Percentiles rank a stretch among this genome's conserved stretches.
These are phyloP conservation scores for Porodaedalea pini DNA, from an alignment of 1,284 basidiomycete genomes.

Conservation along the genomic window DNA sequence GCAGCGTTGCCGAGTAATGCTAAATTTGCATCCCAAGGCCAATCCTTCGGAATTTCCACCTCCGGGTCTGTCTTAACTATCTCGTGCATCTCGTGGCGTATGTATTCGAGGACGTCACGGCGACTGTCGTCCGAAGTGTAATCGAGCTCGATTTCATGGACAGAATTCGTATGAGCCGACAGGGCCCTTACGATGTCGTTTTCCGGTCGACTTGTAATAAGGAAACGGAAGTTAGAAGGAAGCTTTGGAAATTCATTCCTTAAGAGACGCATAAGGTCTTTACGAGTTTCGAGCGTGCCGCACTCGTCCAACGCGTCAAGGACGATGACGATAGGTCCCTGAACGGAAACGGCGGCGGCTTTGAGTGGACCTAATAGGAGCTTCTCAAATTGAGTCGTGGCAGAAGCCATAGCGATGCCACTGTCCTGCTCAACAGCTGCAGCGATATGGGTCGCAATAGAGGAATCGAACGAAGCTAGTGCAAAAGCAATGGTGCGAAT, in stretches of 20 bases:
- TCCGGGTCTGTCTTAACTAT: not conserved
- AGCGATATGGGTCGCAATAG: not conserved
- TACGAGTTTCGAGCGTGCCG: not conserved
- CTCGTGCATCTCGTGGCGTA: not conserved
- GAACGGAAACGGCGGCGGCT: too few species aligned
- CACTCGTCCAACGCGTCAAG: conserved; percentile 1
- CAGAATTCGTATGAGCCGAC: not conserved
- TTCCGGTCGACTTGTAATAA: not conserved
- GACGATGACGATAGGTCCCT: not conserved
- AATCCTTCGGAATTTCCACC: not conserved
- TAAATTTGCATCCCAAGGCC: not conserved
- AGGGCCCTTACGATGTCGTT: not conserved
- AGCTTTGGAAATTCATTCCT: too few species aligned
- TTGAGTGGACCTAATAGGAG: too few species aligned
- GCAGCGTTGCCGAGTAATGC: not conserved
- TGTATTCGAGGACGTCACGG: not conserved
- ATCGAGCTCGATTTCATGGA: not conserved
- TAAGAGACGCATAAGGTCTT: not conserved
- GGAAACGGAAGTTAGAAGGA: not conserved
- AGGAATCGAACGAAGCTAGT: conserved; percentile 17
- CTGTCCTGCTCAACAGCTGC: not conserved
- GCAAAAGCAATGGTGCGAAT: too few species aligned
- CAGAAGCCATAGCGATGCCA: not conserved
- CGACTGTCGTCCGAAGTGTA: not conserved
- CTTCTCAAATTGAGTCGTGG: not conserved